A percentile compares a stretch with the other conserved stretches of the same genome.
Conservation (phyloP, 176 grass and related monocot genomes). For the Poa annua region DNA sequence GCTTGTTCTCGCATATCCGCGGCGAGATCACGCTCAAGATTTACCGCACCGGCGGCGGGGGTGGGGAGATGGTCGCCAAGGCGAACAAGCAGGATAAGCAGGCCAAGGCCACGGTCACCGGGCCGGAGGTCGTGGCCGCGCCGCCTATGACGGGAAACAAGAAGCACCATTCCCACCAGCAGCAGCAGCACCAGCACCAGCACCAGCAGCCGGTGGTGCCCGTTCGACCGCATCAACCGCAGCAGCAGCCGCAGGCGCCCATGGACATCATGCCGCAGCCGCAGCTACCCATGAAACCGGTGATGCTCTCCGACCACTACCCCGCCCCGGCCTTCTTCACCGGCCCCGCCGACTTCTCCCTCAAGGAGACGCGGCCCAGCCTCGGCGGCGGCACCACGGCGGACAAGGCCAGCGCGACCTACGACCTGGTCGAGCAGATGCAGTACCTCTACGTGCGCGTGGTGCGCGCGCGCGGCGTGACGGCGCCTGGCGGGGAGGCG, state of each 20-base stretch:
- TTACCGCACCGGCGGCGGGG: slow-evolving; percentile 58
- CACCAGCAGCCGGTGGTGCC: slow-evolving; percentile 36
- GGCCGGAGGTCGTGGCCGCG: slow-evolving; percentile 48
- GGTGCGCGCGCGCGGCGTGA: slow-evolving; percentile 68
- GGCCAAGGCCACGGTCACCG: slow-evolving; percentile 40
- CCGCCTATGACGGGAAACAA: slow-evolving; percentile 22
- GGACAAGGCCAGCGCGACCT: slow-evolving; percentile 78
- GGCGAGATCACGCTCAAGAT: slow-evolving; percentile 95
- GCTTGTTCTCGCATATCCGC: slow-evolving; percentile 89
- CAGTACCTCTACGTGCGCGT: slow-evolving; percentile 92
- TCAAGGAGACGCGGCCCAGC: slow-evolving; percentile 80
- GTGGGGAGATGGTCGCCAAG: slow-evolving; percentile 37
- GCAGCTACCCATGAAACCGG: slow-evolving; percentile 34
- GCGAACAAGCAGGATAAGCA: slow-evolving; percentile 36
- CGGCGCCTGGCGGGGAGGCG: slow-evolving; percentile 42
- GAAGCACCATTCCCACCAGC: slow-evolving; percentile 47
- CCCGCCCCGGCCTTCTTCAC: slow-evolving; percentile 44
- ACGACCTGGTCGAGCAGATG: slow-evolving; percentile 93
- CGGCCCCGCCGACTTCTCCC: slow-evolving; percentile 57
- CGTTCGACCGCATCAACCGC: slow-evolving; percentile 38
- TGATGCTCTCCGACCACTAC: slow-evolving; percentile 64
- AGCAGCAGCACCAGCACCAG: slow-evolving; percentile 40
- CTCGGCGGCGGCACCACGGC: slow-evolving; percentile 57
- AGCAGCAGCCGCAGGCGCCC: slow-evolving; percentile 41
- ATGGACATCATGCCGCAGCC: slow-evolving; percentile 44